phyloP scores from a whole-genome alignment of 2,329 filamentous ascomycete genomes.

The Macrophomina phaseolina region DNA sequence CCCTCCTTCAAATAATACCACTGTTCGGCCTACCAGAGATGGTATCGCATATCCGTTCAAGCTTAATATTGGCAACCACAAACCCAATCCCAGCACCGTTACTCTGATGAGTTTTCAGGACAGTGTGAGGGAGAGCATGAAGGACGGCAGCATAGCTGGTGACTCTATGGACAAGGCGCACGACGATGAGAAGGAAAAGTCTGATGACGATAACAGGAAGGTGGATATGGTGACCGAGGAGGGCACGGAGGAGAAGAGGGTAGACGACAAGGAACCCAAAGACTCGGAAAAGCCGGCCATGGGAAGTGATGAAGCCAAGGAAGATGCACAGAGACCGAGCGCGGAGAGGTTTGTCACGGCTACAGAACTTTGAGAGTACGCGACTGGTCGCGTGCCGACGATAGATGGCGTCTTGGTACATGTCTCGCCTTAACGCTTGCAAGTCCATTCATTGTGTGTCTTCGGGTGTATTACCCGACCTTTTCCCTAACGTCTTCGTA shows the following conservation, averaged over 20 bases:
- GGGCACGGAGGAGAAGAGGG: neutral
- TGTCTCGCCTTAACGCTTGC: neutral
- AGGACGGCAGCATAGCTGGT: neutral
- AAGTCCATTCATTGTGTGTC: neutral
- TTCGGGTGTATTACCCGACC: neutral
- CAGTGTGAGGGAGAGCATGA: slow-evolving; percentile 12
- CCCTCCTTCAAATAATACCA: slow-evolving; percentile 56
- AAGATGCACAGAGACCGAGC: slow-evolving; percentile 34
- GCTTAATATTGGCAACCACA: slow-evolving; percentile 49
- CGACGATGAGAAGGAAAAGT: slow-evolving; percentile 21
- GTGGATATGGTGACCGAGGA: neutral
- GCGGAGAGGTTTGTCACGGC: slow-evolving; percentile 64
- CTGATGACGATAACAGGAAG: slow-evolving; percentile 10
- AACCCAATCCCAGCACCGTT: slow-evolving; percentile 19
- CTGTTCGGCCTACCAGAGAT: slow-evolving; percentile 69
- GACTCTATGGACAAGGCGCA: neutral
- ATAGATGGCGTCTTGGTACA: neutral
- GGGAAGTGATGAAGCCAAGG: neutral
- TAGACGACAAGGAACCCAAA: slow-evolving; percentile 24
- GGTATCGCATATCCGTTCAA: slow-evolving; percentile 77
- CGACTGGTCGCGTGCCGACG: neutral
- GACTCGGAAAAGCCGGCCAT: slow-evolving; percentile 2
- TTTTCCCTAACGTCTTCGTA: neutral
- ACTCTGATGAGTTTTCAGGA: slow-evolving; percentile 25
- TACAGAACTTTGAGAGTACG: slow-evolving; percentile 38